A percentile compares a stretch with the other conserved stretches of the same genome.
phyloP scores from a whole-genome alignment of 2,329 filamentous ascomycete species.

The Diaporthe citri region DNA sequence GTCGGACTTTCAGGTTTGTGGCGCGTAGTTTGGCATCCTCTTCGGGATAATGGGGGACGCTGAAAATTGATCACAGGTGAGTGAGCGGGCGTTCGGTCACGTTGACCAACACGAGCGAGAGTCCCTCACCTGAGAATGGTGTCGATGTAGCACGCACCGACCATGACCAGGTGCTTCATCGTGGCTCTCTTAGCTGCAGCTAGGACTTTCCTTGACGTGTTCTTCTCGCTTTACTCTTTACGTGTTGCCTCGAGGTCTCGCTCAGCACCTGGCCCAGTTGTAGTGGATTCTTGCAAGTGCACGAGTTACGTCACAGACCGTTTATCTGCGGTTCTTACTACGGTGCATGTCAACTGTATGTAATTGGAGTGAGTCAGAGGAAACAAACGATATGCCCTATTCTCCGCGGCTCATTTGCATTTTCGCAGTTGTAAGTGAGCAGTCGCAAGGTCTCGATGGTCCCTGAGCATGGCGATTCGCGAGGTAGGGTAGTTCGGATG shows the following conservation, averaged over 20 bases:
- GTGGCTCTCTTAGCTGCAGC: background rate
- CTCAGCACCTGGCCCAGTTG: background rate
- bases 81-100: background rate
- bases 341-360: background rate
- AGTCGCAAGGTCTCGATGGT: background rate
- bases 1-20: slow-evolving; percentile 66
- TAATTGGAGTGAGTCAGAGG: background rate
- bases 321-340: background rate
- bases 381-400: background rate
- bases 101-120: background rate
- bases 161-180: slow-evolving; percentile 66
- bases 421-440: background rate
- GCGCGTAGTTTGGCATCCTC: slow-evolving; percentile 83
- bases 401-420: background rate
- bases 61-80: slow-evolving; percentile 49
- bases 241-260: background rate
- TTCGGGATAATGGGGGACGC: slow-evolving; percentile 73
- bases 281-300: slow-evolving; percentile 2
- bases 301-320: background rate
- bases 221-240: background rate
- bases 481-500: background rate
- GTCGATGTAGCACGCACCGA: slow-evolving; percentile 79
- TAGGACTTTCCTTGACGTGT: background rate
- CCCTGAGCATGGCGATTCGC: background rate
- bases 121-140: slow-evolving; percentile 73